Evolutionary conservation across 2,329 filamentous ascomycete species (phyloP).

Genomic region (Lecanosticta acicola): DNA sequence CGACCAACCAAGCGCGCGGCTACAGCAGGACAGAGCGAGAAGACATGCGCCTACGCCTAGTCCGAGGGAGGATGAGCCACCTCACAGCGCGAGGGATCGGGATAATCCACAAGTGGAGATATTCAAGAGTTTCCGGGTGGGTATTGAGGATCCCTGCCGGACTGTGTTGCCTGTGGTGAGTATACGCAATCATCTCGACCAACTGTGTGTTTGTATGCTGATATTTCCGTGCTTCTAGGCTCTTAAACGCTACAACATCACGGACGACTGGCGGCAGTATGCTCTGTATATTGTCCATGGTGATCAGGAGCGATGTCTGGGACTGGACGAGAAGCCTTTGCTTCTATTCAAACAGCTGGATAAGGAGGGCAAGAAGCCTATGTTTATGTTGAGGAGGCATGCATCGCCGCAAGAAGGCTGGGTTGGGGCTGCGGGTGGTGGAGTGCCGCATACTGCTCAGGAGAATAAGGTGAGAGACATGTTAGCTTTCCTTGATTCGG

Average conservation of each 20-base stretch:
- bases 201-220: neutral
- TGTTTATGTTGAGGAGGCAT: slow-evolving; percentile 89
- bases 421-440: slow-evolving; percentile 19
- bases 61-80: slow-evolving; percentile 28
- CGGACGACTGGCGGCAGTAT: slow-evolving; percentile 95
- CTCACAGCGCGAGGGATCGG: slow-evolving; percentile 20
- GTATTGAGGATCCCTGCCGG: slow-evolving; percentile 96
- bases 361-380: slow-evolving; percentile 94
- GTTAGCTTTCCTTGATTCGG: neutral
- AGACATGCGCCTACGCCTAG: slow-evolving; percentile 28
- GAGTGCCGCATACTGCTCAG: neutral
- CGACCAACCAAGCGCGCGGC: slow-evolving; percentile 15
- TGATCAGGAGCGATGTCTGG: slow-evolving; percentile 92
- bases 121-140: slow-evolving; percentile 97
- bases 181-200: slow-evolving; percentile 8
- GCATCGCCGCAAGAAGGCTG: slow-evolving; percentile 43
- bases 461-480: slow-evolving; percentile 14
- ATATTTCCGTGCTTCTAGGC: slow-evolving; percentile 42
- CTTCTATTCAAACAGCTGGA: slow-evolving; percentile 97
- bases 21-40: slow-evolving; percentile 23
- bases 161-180: slow-evolving; percentile 78
- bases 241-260: slow-evolving; percentile 96
- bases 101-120: slow-evolving; percentile 69
- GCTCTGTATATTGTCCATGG: slow-evolving; percentile 97
- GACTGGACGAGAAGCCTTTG: slow-evolving; percentile 85